Conservation (phyloP, 257 asterid genomes). For the Osmanthus fragrans region DNA sequence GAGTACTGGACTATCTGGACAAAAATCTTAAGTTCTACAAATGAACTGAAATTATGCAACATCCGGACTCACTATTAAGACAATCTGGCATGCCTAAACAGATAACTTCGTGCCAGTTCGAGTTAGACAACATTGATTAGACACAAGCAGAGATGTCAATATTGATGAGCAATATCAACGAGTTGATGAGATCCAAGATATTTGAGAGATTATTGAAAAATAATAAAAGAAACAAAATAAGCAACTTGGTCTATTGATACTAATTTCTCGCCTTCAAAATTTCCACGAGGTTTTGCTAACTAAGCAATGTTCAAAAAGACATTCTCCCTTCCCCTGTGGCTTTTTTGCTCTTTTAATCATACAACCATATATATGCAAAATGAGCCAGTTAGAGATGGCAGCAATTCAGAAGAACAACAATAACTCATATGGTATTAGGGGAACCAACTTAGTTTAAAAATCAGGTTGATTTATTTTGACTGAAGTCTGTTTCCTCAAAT, state of each 20-base stretch:
- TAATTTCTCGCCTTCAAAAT: not conserved
- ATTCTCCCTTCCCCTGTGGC: not conserved
- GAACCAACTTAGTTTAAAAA: no score
- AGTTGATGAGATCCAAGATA: not conserved
- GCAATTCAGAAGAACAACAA: not conserved
- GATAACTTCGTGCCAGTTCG: not conserved
- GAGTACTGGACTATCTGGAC: not conserved
- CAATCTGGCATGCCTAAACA: not conserved
- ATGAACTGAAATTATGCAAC: no score
- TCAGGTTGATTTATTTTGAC: no score
- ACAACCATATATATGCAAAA: not conserved
- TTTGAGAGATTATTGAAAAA: not conserved
- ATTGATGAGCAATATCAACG: not conserved
- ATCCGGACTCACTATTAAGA: no score
- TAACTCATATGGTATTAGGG: not conserved
- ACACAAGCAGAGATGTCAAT: not conserved
- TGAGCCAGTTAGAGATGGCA: not conserved
- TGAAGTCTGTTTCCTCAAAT: no score
- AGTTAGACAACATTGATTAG: not conserved
- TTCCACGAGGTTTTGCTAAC: not conserved
- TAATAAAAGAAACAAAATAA: no score
- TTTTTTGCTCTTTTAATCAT: not conserved
- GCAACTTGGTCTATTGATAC: no score
- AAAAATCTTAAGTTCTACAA: not conserved
- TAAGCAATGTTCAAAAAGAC: not conserved